phyloP scores from a whole-genome alignment of 805 yeast genomes.

The Kodamaea leandrae region DNA sequence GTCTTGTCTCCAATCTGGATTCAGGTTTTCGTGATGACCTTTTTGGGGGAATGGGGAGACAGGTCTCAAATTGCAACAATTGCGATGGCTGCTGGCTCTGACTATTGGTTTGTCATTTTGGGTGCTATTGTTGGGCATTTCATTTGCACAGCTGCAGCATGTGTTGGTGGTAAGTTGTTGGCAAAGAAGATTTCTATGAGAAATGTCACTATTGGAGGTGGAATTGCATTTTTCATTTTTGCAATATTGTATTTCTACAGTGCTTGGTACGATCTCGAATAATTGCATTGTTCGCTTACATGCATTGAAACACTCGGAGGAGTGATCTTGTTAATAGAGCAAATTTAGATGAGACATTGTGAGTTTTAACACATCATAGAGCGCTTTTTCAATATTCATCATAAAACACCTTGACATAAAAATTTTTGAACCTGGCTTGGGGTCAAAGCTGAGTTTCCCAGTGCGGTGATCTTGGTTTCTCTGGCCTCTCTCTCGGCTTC shows the following conservation, averaged over 20 bases:
- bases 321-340: too few species aligned
- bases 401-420: conserved; percentile 35
- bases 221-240: conserved; percentile 80
- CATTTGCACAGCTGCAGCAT: conserved; percentile 86
- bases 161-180: conserved; percentile 84
- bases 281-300: neutral
- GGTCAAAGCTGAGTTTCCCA: conserved; percentile 26
- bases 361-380: conserved; percentile 1
- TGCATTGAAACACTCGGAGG: too few species aligned
- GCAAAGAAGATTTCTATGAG: conserved; percentile 90
- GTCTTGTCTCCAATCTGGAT: conserved; percentile 87
- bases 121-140: conserved; percentile 93
- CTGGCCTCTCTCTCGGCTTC: conserved; percentile 25
- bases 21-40: conserved; percentile 93
- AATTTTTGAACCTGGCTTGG: conserved; percentile 39
- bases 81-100: conserved; percentile 97
- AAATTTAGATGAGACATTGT: too few species aligned
- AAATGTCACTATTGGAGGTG: conserved; percentile 88
- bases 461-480: conserved; percentile 25
- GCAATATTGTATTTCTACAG: conserved; percentile 76
- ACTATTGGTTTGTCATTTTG: conserved; percentile 81
- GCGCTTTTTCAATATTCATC: conserved; percentile 1
- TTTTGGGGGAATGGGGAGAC: conserved; percentile 98
- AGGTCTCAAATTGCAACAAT: conserved; percentile 97
- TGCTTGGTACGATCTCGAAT: conserved; percentile 41